phyloP scores from a whole-genome alignment of 1,284 basidiomycete species.

The Phlebopus sp. region DNA sequence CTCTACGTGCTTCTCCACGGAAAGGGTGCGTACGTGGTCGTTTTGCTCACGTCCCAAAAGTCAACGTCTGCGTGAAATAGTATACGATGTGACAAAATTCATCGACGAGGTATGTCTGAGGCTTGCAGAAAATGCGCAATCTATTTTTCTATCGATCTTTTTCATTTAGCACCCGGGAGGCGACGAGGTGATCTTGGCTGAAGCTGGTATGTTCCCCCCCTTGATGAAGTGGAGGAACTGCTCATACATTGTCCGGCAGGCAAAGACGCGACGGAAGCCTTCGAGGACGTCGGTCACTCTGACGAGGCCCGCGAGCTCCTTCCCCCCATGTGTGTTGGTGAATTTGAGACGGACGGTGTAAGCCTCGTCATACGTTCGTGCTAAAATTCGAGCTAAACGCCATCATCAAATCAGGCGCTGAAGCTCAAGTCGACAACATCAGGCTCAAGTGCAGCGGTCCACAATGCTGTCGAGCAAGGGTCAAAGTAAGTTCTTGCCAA shows the following conservation, averaged over 20 bases:
- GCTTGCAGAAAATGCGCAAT: not conserved
- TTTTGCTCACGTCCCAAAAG: constrained; percentile 31
- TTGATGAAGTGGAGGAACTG: constrained; percentile 1
- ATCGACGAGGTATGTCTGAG: constrained; percentile 85
- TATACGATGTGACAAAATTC: constrained; percentile 94
- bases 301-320: constrained; percentile 95
- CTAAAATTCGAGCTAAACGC: not conserved
- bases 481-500: constrained; percentile 55
- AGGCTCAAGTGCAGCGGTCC: constrained; percentile 36
- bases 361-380: constrained; percentile 28
- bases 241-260: constrained; percentile 42
- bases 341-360: constrained; percentile 72
- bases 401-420: constrained; percentile 35
- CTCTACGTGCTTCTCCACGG: constrained; percentile 80
- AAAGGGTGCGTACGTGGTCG: constrained; percentile 59
- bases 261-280: constrained; percentile 95
- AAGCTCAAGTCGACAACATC: constrained; percentile 50
- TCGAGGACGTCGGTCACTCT: constrained; percentile 99
- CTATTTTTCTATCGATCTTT: constrained; percentile 10
- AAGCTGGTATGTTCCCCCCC: constrained; percentile 72
- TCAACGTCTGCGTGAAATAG: constrained; percentile 44
- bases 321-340: constrained; percentile 72
- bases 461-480: constrained; percentile 57
- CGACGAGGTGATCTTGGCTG: constrained; percentile 94
- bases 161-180: constrained; percentile 86